Evolutionary conservation across 2,329 filamentous ascomycete species (phyloP).

Genomic region (Xylaria sp.): DNA sequence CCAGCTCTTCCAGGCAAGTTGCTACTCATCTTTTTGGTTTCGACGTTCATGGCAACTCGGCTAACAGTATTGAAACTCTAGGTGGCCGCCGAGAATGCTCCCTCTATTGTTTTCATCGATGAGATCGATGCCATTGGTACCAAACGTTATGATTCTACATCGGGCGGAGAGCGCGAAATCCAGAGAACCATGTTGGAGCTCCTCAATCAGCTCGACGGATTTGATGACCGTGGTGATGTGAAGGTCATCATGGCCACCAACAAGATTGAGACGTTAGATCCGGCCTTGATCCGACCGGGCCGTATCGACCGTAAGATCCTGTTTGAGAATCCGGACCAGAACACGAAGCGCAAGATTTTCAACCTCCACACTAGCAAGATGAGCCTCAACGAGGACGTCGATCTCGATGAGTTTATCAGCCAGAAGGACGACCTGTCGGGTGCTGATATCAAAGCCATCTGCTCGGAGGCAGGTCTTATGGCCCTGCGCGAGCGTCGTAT

Average conservation of each 20-base stretch:
- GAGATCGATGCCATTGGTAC: slow-evolving; percentile 99
- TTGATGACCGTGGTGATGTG: slow-evolving; percentile 96
- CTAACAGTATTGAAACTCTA: slow-evolving; percentile 34
- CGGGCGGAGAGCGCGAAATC: slow-evolving; percentile 92
- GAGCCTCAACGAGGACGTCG: slow-evolving; percentile 93
- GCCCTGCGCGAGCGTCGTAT: slow-evolving; percentile 91
- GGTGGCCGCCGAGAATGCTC: slow-evolving; percentile 91
- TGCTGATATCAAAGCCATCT: slow-evolving; percentile 98
- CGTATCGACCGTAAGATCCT: slow-evolving; percentile 98
- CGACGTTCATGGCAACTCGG: neutral
- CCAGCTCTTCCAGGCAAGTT: slow-evolving; percentile 78
- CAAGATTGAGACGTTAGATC: slow-evolving; percentile 98
- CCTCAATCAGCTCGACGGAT: slow-evolving; percentile 96
- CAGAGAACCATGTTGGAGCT: slow-evolving; percentile 98
- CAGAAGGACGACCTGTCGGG: slow-evolving; percentile 97
- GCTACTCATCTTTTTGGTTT: neutral
- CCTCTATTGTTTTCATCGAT: slow-evolving; percentile 97
- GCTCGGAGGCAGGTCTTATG: slow-evolving; percentile 92
- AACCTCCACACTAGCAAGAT: slow-evolving; percentile 98
- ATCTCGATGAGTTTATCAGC: slow-evolving; percentile 95
- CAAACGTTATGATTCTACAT: slow-evolving; percentile 96
- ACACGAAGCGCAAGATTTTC: slow-evolving; percentile 97
- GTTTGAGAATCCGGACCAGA: slow-evolving; percentile 67
- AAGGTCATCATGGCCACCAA: slow-evolving; percentile 99
- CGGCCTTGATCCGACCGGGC: slow-evolving; percentile 89